Base-by-base conservation (phyloP, 164 flowering plant genomes). In the Euptelea pleiosperma region DNA sequence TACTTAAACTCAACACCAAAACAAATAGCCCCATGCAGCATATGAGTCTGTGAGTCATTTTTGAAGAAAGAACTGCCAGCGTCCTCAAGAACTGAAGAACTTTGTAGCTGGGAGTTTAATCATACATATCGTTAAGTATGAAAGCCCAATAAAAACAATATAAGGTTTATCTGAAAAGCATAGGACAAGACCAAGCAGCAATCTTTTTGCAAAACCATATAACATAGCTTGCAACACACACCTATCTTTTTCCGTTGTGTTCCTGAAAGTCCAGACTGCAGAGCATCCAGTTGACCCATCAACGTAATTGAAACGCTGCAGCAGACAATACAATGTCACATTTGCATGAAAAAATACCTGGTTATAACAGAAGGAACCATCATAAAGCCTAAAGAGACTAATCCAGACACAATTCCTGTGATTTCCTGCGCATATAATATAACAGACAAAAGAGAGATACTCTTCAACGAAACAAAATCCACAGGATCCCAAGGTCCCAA, bases 241-340 rank as follows among this genome's bases (percentile, higher is more conserved):
- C 98, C 97, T 69, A 80, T 76, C 69, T 82, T 83, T 69, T 87
- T 83, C 57, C 91, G 75, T 57, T 74, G 91, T 50, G 79, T 87
- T 51, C 82, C 83, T 25, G 76, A 69, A 69, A 82, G 80, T 61
- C 85, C 97, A 65, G 89, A 65, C 24, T 89, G 96, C 45, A 87
- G 48, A 64, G 76, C 60, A 71, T 93, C 98, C 59, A 93, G 55
- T 64, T 90, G 94, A 63, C 52, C 57, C 34, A 81, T 39, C 75
- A 93, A 77, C 24, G 61, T 35, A 47, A 24, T 78, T 33, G 92
- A 82, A 52, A 79, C 69, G 60, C 98, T 93, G 87, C 69, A 74
- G 11, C 39, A 63, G 54, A 66, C 8, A 41, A 64, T 25, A 58
- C 15, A 61, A 44, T 43, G 43, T 48, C 36, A 53, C 3, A 37